Evolutionary conservation across 1,284 basidiomycete genomes (phyloP).

Genomic region (Meira miltonrushii): DNA sequence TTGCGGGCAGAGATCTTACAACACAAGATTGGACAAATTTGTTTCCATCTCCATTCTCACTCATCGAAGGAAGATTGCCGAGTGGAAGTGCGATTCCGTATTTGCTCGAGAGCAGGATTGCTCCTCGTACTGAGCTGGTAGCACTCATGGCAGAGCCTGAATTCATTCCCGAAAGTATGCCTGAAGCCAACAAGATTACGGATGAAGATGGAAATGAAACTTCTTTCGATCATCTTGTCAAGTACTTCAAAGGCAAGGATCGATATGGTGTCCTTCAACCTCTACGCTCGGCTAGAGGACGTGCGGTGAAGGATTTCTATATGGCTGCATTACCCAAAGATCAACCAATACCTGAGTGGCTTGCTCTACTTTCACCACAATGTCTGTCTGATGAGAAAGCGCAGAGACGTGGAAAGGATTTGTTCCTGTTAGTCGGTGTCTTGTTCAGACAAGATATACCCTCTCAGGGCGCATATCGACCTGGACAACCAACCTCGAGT

Average conservation of each 20-base stretch:
- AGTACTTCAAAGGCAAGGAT: slow-evolving; percentile 23
- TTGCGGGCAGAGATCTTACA: slow-evolving; percentile 20
- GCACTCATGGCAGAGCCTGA: slow-evolving; percentile 31
- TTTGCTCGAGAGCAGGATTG: slow-evolving; percentile 36
- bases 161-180: slow-evolving; percentile 5
- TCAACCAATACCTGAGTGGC: slow-evolving; percentile 42
- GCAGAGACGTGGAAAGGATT: slow-evolving; percentile 16
- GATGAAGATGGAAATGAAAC: slow-evolving; percentile 7
- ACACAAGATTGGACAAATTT: slow-evolving; percentile 20
- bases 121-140: slow-evolving; percentile 39
- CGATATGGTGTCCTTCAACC: slow-evolving; percentile 43
- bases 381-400: slow-evolving; percentile 24
- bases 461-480: slow-evolving; percentile 1
- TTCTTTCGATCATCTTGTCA: slow-evolving; percentile 23
- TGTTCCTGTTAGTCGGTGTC: slow-evolving; percentile 41
- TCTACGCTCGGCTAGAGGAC: slow-evolving; percentile 21
- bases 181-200: slow-evolving; percentile 5
- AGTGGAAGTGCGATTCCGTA: slow-evolving; percentile 39
- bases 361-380: slow-evolving; percentile 29
- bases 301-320: slow-evolving; percentile 50
- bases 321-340: slow-evolving; percentile 36
- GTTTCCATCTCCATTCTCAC: slow-evolving; percentile 28
- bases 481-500: not conserved
- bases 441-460: slow-evolving; percentile 26
- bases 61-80: slow-evolving; percentile 47